Evolutionary conservation across 768 basidiomycete genomes (phyloP).

Genomic region (Ramaria sp.): DNA sequence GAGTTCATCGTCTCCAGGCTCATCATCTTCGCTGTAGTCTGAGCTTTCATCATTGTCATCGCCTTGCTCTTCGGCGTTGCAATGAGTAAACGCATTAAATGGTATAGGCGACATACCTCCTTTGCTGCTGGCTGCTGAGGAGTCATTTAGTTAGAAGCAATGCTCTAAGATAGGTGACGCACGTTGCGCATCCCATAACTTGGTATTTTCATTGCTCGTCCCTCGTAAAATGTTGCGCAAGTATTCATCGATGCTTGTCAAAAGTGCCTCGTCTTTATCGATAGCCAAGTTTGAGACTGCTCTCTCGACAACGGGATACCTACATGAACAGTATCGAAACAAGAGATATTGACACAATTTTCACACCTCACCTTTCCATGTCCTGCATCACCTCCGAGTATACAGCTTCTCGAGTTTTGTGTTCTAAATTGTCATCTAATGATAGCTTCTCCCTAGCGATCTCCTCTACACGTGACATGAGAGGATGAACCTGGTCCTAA

Average conservation of each 20-base stretch:
- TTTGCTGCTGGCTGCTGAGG: background rate
- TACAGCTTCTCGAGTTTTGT: constrained; percentile 39
- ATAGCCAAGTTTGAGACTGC: constrained; percentile 26
- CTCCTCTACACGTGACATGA: constrained; percentile 50
- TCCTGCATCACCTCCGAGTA: constrained; percentile 60
- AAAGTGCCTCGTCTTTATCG: constrained; percentile 7
- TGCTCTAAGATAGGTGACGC: background rate
- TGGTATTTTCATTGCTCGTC: constrained; percentile 1
- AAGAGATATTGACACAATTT: background rate
- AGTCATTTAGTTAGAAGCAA: background rate
- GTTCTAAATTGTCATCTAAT: constrained; percentile 42
- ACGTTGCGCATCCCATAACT: constrained; percentile 6
- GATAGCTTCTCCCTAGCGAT: constrained; percentile 45
- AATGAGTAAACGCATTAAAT: background rate
- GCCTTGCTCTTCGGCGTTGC: background rate
- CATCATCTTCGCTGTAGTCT: background rate
- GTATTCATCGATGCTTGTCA: constrained; percentile 6
- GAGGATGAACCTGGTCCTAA: constrained; percentile 39
- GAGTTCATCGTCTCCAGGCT: background rate
- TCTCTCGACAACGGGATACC: constrained; percentile 58
- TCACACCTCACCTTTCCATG: constrained; percentile 43
- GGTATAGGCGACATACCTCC: background rate
- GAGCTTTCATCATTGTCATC: constrained; percentile 5
- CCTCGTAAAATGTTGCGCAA: constrained; percentile 3
- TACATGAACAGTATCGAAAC: constrained; percentile 21